Percentiles rank a stretch among this genome's conserved stretches.
Conservation (phyloP, 2,329 filamentous ascomycete genomes). For the Epichloe elymi region DNA sequence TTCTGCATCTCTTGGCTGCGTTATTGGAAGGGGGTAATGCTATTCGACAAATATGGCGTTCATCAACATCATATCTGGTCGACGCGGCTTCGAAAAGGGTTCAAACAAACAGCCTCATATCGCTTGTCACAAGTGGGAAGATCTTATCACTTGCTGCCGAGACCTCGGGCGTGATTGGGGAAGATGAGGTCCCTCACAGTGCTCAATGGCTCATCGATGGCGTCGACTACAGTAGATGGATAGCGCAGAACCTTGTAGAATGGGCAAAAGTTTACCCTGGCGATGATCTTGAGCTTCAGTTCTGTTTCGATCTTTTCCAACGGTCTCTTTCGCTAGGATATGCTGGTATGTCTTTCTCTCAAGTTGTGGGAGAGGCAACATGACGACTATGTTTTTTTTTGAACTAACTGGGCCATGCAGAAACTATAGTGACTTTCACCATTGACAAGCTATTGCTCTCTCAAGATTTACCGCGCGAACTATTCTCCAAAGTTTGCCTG, state of each 20-base stretch:
- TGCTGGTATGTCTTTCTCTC: slow-evolving; percentile 35
- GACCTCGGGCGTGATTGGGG: slow-evolving; percentile 36
- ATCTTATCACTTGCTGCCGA: slow-evolving; percentile 40
- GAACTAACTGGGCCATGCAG: slow-evolving; percentile 19
- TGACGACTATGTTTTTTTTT: background rate
- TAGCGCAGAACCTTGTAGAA: slow-evolving; percentile 48
- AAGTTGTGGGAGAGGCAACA: background rate
- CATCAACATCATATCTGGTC: slow-evolving; percentile 13
- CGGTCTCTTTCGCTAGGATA: slow-evolving; percentile 61
- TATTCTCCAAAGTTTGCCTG: slow-evolving; percentile 20
- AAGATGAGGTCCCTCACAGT: slow-evolving; percentile 14
- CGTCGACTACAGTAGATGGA: slow-evolving; percentile 54
- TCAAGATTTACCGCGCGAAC: slow-evolving; percentile 7
- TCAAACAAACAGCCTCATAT: slow-evolving; percentile 25
- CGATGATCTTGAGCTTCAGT: slow-evolving; percentile 24
- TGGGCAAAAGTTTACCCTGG: slow-evolving; percentile 23
- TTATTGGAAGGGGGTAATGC: slow-evolving; percentile 26
- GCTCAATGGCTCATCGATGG: slow-evolving; percentile 52
- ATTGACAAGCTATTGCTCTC: slow-evolving; percentile 26
- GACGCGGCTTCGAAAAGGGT: slow-evolving; percentile 16
- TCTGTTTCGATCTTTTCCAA: slow-evolving; percentile 35
- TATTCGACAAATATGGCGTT: slow-evolving; percentile 25
- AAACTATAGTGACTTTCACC: slow-evolving; percentile 24
- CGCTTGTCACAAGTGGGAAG: slow-evolving; percentile 34
- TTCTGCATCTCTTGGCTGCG: slow-evolving; percentile 30